These are phyloP conservation scores for Panicum hallii DNA, from an alignment of 202 grass and related monocot species.

Conservation along the genomic window DNA sequence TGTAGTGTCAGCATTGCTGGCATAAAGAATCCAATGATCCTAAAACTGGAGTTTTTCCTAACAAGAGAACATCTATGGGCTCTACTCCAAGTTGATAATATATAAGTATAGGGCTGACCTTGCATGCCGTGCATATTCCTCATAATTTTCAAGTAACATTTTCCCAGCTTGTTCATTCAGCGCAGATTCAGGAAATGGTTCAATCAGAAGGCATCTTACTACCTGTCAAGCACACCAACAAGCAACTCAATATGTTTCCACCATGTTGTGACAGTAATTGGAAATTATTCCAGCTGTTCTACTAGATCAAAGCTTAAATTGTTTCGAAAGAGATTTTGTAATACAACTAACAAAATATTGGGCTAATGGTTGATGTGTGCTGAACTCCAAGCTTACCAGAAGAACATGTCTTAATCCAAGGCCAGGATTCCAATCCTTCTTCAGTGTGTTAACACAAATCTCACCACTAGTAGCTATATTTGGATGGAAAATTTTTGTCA, in stretches of 20 bases:
- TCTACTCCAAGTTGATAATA: not conserved
- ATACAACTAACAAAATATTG: not conserved
- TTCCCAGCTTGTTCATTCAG: conserved; percentile 94
- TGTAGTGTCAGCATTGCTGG: conserved; percentile 6
- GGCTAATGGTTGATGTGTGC: not conserved
- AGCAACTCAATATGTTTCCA: not conserved
- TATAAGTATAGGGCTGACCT: conserved; percentile 57
- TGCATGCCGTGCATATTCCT: conserved; percentile 89
- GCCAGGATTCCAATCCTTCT: conserved; percentile 95
- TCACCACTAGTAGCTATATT: conserved; percentile 93
- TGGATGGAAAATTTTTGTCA: conserved; percentile 94
- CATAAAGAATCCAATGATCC: conserved; percentile 8
- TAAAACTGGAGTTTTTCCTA: not conserved
- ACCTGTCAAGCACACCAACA: conserved; percentile 57
- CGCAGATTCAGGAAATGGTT: conserved; percentile 96
- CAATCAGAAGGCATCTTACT: conserved; percentile 88
- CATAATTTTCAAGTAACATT: conserved; percentile 91
- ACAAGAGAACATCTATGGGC: not conserved
- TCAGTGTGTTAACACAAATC: conserved; percentile 97
- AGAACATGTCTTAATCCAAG: conserved; percentile 92
- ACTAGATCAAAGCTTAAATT: not conserved
- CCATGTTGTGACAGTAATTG: not conserved
- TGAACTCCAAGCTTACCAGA: conserved; percentile 58
- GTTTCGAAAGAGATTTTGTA: not conserved
- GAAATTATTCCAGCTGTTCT: conserved; percentile 7